Base-by-base conservation (phyloP, 2,329 filamentous ascomycete species). In the Aspergillus neotritici region DNA sequence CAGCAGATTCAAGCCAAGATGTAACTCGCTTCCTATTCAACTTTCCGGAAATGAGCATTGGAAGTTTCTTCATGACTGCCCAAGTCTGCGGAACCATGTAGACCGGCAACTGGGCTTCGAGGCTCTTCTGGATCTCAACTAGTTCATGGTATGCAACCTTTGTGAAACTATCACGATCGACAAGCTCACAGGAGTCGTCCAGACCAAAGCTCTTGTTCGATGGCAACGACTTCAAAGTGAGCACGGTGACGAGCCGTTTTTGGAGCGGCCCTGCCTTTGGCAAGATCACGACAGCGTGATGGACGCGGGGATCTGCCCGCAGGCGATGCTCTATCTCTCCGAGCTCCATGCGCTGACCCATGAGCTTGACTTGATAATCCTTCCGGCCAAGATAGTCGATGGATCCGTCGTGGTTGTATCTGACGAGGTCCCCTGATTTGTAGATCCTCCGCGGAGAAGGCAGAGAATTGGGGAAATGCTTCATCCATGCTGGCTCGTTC, bases 341-440 rank as follows among this genome's bases (percentile, higher is more conserved):
- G 35, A 81, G 72, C 63, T 82, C 85, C 50, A 84, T 78, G 37
- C 82, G 70, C 52, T 79, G 82, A 11, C 85, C 85, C 7, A 75
- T 69, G 10, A 86, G 62, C 58, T 87, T 86, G 46, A 84, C 77
- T 57, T 82, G 82, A 34, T 76, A 75, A 49, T 86, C 82, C 53
- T 80, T 82, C 34, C 83, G 74, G 5, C 80, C 48, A 12, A 56
- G 42, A 16, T 48, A 56, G 35, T 51, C 38, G 5, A 56, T 44
- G 12, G 53, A 50, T 10, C 53, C 53, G 37, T 56, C 53, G 5
- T 43, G 16, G 8, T 56, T 54, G 31, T 54, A 53, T 32, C 37
- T 49, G 8, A 48, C 53, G 14, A 56, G 47, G 40, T 62, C 59
- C 3, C 58, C 59, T 17, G 57, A 61, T 39, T 56, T 57, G 47